Evolutionary conservation across 2,329 filamentous ascomycete species (phyloP).

Genomic region (Neofusicoccum ribis): DNA sequence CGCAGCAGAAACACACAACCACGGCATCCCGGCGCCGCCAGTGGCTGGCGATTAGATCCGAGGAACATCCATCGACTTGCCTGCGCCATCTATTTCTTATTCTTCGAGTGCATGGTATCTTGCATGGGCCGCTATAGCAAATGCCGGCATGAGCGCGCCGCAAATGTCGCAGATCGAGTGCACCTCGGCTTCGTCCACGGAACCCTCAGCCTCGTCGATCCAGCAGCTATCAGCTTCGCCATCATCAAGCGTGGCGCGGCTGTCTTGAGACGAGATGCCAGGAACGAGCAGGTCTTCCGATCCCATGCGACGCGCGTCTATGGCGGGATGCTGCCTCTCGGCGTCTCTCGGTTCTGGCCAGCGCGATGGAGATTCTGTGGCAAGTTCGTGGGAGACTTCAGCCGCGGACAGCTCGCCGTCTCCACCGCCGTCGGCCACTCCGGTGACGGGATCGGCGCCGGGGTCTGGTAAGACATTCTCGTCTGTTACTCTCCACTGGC

Average conservation of each 20-base stretch:
- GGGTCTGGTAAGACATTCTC: conserved; percentile 2
- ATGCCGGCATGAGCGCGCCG: conserved; percentile 55
- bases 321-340: not conserved
- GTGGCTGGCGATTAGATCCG: not conserved
- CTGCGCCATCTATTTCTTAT: not conserved
- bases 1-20: not conserved
- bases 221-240: conserved; percentile 24
- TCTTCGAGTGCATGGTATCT: conserved; percentile 47
- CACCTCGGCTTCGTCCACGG: conserved; percentile 33
- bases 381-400: not conserved
- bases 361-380: not conserved
- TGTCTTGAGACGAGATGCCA: conserved; percentile 26
- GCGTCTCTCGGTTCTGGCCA: not conserved
- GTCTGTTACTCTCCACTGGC: conserved; percentile 51
- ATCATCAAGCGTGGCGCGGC: conserved; percentile 22
- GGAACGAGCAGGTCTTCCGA: conserved; percentile 35
- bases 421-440: not conserved
- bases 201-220: conserved; percentile 23
- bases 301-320: conserved; percentile 22
- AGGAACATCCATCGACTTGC: not conserved
- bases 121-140: conserved; percentile 60
- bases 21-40: not conserved
- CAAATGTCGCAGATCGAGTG: conserved; percentile 48
- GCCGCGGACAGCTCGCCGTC: not conserved
- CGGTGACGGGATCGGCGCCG: not conserved